Percentiles rank a stretch among this genome's conserved stretches.
Evolutionary conservation across 2,329 filamentous ascomycete genomes (phyloP).

Genomic region (Curvularia verruculosa): DNA sequence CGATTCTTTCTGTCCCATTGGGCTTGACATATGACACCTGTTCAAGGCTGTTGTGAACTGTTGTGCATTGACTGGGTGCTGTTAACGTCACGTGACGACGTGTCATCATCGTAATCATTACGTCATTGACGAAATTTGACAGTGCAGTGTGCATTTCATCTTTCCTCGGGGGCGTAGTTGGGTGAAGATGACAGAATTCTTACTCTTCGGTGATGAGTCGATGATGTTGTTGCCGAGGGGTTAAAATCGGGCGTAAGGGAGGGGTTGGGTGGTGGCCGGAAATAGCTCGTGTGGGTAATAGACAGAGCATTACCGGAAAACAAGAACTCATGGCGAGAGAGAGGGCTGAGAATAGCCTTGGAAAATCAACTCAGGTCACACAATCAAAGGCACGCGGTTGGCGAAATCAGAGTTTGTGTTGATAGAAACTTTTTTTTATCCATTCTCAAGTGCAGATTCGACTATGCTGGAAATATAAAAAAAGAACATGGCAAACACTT

Average conservation of each 20-base stretch:
- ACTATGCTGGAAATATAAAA: not conserved
- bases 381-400: not conserved
- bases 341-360: not conserved
- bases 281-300: not conserved
- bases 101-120: slow-evolving; percentile 9
- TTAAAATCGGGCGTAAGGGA: not conserved
- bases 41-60: not conserved
- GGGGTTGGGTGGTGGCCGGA: not conserved
- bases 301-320: not conserved
- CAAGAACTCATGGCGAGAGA: not conserved
- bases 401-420: not conserved
- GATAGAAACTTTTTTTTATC: not conserved
- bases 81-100: slow-evolving; percentile 13
- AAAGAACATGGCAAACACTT: not conserved
- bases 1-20: not conserved
- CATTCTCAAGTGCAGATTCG: not conserved
- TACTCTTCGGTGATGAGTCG: not conserved
- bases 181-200: not conserved
- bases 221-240: not conserved
- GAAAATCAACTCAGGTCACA: not conserved
- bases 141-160: not conserved
- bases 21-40: not conserved
- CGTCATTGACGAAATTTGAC: slow-evolving; percentile 3
- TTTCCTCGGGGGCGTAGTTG: not conserved
- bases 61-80: not conserved